Evolutionary conservation across 257 asterid genomes (phyloP).

Genomic region (Petunia secreta): DNA sequence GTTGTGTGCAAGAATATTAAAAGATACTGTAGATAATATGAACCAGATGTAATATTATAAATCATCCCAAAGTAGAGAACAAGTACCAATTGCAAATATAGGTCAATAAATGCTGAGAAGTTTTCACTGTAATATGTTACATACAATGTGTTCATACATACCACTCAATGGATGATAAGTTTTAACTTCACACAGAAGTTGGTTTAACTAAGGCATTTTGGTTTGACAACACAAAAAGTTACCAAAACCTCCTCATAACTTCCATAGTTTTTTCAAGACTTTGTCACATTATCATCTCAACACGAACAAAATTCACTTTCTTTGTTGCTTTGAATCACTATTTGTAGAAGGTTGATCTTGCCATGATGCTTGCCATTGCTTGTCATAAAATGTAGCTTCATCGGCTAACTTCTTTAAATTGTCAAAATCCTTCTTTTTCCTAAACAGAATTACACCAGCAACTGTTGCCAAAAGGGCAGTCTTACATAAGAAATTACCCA

Average conservation of each 20-base stretch:
- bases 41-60: too few relatives aligned
- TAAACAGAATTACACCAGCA: constrained; percentile 47
- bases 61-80: too few relatives aligned
- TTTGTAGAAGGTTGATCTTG: constrained; percentile 29
- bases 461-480: constrained; percentile 50
- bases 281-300: not conserved
- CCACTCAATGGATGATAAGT: too few relatives aligned
- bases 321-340: constrained; percentile 10
- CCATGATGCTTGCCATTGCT: constrained; percentile 76
- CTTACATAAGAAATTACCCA: constrained; percentile 66
- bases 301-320: not conserved
- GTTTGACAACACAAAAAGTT: not conserved
- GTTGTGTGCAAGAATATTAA: too few relatives aligned
- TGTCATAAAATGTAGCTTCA: constrained; percentile 69
- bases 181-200: too few relatives aligned
- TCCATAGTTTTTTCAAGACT: not conserved
- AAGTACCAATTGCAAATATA: too few relatives aligned
- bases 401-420: constrained; percentile 52
- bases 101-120: too few relatives aligned
- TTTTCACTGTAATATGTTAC: too few relatives aligned
- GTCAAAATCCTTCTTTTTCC: constrained; percentile 48
- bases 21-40: too few relatives aligned
- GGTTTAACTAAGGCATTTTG: not conserved
- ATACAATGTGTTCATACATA: too few relatives aligned
- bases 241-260: not conserved